phyloP scores from a whole-genome alignment of 176 grass and related monocot species.

The Hsuehochloa calcarea region DNA sequence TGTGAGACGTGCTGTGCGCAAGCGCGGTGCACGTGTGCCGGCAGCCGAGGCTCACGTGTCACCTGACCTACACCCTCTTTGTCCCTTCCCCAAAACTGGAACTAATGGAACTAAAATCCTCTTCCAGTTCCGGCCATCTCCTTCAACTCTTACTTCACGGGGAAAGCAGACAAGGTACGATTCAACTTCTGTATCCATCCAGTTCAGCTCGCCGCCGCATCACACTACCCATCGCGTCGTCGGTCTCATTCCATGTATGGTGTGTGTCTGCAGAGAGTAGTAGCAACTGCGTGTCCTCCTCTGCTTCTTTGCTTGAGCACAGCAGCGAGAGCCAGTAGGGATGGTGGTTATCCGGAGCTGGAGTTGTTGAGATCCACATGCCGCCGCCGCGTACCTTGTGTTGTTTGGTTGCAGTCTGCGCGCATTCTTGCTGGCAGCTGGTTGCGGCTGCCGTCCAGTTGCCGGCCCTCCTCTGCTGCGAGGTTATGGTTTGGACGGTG shows the following conservation, averaged over 20 bases:
- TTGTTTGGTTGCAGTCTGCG: neutral
- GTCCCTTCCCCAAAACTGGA: neutral
- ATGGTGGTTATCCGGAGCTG: neutral
- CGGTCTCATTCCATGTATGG: neutral
- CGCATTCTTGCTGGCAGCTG: neutral
- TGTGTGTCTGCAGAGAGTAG: neutral
- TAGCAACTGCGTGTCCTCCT: neutral
- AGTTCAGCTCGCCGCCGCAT: neutral
- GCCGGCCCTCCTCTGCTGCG: slow-evolving; percentile 30
- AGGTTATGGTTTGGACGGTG: slow-evolving; percentile 32
- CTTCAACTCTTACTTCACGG: neutral
- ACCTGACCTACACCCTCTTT: neutral
- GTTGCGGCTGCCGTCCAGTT: neutral
- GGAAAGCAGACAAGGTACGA: neutral
- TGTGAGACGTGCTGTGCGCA: no score
- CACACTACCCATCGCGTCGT: no score
- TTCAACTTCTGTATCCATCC: neutral
- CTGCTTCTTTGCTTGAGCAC: neutral
- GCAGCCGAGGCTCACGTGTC: slow-evolving; percentile 12
- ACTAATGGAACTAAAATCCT: neutral
- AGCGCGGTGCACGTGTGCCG: slow-evolving; percentile 1
- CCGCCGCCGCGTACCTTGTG: neutral
- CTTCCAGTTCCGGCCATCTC: neutral
- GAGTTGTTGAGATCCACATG: neutral
- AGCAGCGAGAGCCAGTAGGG: neutral